These are phyloP conservation scores for Asterionellopsis glacialis DNA, from an alignment of 108 stramenopile species.

Conservation along the genomic window DNA sequence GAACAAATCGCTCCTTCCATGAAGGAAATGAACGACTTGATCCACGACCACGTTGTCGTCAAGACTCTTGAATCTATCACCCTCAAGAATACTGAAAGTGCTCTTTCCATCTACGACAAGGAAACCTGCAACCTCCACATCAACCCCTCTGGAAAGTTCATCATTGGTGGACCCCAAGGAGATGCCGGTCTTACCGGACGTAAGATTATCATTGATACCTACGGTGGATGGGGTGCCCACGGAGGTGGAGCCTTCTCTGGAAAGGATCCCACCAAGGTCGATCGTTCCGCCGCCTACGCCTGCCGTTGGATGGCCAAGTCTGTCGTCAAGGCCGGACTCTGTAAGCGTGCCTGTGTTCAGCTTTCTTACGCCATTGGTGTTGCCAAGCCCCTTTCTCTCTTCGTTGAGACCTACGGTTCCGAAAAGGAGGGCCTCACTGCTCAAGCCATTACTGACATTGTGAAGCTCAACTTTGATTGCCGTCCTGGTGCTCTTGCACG, in stretches of 20 bases:
- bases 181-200: conserved; percentile 97
- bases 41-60: conserved; percentile 76
- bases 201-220: conserved; percentile 98
- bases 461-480: conserved; percentile 92
- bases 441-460: conserved; percentile 85
- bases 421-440: conserved; percentile 88
- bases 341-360: conserved; percentile 92
- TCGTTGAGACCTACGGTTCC: conserved; percentile 94
- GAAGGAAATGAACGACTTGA: conserved; percentile 79
- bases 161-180: conserved; percentile 97
- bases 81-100: conserved; percentile 65
- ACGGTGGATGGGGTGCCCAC: conserved; percentile 98
- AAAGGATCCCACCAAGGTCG: conserved; percentile 98
- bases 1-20: conserved; percentile 72
- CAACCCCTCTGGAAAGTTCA: conserved; percentile 93
- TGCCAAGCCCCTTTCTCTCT: conserved; percentile 90
- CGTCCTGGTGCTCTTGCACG: conserved; percentile 90
- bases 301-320: conserved; percentile 98
- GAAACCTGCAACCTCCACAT: conserved; percentile 93
- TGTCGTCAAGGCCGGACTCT: conserved; percentile 89
- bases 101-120: conserved; percentile 65
- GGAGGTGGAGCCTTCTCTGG: conserved; percentile 98
- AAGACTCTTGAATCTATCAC: conserved; percentile 73
- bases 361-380: conserved; percentile 96
- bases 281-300: conserved; percentile 95